Evolutionary conservation across 2,329 filamentous ascomycete species (phyloP), one percentile per base, ranked within the genome.

Genomic region (Hypomyces perniciosus): DNA sequence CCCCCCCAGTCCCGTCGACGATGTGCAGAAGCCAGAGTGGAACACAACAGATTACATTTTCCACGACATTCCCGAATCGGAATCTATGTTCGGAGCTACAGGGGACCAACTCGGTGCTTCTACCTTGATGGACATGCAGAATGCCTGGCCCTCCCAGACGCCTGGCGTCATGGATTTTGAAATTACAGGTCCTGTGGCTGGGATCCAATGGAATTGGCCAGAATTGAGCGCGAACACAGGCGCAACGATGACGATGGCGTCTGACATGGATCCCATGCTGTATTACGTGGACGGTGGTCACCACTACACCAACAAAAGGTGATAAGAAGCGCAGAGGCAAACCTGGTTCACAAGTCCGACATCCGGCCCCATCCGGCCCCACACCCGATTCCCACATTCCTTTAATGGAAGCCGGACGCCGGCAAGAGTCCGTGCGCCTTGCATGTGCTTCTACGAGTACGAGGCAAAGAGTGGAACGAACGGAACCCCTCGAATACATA

Each of bases 101-200:
- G 48, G 53, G 1, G 59, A 63, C 1, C 61, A 65, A 35, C 53
- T 59, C 30, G 55, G 57, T 10, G 49, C 61, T 20, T 54, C 60
- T 13, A 60, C 58, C 39, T 50, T 61, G 31, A 51, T 58, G 9
- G 55, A 59, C 13, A 47, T 64, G 46, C 62, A 61, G 34, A 59
- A 56, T 38, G 44, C 58, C 34, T 67, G 65, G 64, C 61, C 56
- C 20, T 49, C 62, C 50, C 63, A 65, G 50, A 57, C 63, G 50
- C 56, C 59, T n/a, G 52, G 56, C 1, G 54, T 62, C 50, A 59
- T 64, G 59, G 63, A 65, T 50, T 61, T 65, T 40, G 64, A 66
- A 51, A 56, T 64, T 37, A 34, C 56, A 0, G 57, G 53, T 0
- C 51, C 58, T 40, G 55, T 58, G 53, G 55, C 62, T 8, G 50